Evolutionary conservation across 202 grass and related monocot species (phyloP).

Genomic region (Brachypodium distachyon): DNA sequence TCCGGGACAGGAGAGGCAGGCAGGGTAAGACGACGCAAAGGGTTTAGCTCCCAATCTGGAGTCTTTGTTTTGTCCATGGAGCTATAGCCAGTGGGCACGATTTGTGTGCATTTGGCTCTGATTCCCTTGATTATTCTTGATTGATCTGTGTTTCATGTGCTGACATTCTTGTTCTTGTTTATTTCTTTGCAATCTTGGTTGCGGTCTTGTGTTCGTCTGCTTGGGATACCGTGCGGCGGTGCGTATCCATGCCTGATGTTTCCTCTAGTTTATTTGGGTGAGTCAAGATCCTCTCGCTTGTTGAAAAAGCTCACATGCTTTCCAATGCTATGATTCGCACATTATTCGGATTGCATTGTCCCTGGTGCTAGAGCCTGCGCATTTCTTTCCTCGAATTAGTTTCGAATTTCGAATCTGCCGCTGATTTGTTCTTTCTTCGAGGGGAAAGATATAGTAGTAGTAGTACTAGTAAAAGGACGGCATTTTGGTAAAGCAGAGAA

Average conservation of each 20-base stretch:
- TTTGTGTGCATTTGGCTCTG: neutral
- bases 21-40: conserved; percentile 36
- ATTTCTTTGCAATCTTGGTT: neutral
- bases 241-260: conserved; percentile 18
- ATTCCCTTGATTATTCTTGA: neutral
- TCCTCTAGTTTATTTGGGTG: conserved; percentile 60
- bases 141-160: neutral
- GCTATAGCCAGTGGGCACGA: neutral
- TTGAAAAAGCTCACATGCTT: neutral
- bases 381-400: neutral
- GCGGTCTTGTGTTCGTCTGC: neutral
- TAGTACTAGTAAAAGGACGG: neutral
- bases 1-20: conserved; percentile 28
- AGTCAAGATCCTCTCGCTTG: conserved; percentile 25
- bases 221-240: conserved; percentile 11
- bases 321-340: conserved; percentile 6
- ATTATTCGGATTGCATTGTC: neutral
- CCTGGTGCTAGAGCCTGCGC: neutral
- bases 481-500: neutral
- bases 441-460: neutral
- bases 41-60: neutral
- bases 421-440: neutral
- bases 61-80: conserved; percentile 2
- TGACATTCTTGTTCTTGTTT: conserved; percentile 19
- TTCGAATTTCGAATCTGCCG: neutral